Evolutionary conservation across 2,329 filamentous ascomycete genomes (phyloP).

Genomic region (Dactylellina haptotyla): DNA sequence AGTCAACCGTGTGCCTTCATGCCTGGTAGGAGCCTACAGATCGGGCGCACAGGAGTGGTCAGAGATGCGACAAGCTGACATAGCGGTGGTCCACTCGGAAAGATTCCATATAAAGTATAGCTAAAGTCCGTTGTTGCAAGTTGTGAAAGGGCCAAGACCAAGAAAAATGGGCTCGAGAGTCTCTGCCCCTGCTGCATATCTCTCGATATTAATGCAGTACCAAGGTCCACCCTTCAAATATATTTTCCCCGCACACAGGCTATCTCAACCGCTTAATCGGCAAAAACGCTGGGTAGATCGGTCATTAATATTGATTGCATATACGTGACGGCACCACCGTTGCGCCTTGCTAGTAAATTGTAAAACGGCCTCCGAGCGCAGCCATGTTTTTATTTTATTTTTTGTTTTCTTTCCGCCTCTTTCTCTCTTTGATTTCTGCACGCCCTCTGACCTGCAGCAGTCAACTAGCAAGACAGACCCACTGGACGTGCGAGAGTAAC

Average conservation of each 20-base stretch:
- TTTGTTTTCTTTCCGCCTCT: background rate
- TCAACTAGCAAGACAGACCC: background rate
- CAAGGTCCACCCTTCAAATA: slow-evolving; percentile 6
- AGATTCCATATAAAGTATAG: slow-evolving; percentile 19
- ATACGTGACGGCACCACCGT: background rate
- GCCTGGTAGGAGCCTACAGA: too few species aligned
- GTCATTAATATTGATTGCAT: background rate
- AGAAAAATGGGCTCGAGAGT: slow-evolving; percentile 19
- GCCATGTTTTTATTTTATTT: too few species aligned
- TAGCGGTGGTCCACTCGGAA: background rate
- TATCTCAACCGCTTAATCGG: slow-evolving; percentile 14
- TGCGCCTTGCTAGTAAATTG: background rate
- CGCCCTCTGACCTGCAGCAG: background rate
- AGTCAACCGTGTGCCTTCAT: too few species aligned
- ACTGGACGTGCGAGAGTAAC: background rate
- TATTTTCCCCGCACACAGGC: slow-evolving; percentile 14
- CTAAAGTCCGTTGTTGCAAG: background rate
- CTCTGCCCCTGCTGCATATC: slow-evolving; percentile 30
- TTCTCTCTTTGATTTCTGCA: background rate
- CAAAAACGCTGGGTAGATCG: background rate
- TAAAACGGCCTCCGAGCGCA: background rate
- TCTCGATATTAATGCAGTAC: background rate
- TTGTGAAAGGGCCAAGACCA: background rate
- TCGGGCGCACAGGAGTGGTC: too few species aligned
- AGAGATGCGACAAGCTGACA: background rate